Conservation (phyloP, 768 basidiomycete genomes). For the Trametes elegans region DNA sequence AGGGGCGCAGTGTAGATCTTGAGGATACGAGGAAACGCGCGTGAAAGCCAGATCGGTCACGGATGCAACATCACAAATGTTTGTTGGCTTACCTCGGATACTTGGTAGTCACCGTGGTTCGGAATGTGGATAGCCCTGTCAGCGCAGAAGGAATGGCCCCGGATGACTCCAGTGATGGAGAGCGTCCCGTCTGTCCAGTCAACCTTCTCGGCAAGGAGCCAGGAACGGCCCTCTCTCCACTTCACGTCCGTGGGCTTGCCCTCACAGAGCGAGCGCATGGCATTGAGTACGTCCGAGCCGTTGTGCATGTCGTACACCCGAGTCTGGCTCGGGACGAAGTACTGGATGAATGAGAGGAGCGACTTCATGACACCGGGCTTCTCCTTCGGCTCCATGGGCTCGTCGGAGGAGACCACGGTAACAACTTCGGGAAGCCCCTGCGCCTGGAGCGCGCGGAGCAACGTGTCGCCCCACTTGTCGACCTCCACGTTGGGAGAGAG, state of each 20-base stretch:
- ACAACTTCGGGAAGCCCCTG: constrained; percentile 88
- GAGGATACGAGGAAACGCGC: too few species aligned
- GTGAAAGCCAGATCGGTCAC: too few species aligned
- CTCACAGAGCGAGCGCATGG: constrained; percentile 78
- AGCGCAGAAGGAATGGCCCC: constrained; percentile 76
- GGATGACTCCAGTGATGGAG: constrained; percentile 77
- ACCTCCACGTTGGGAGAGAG: constrained; percentile 85
- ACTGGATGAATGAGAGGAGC: constrained; percentile 89
- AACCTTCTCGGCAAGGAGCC: constrained; percentile 68
- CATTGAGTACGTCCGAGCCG: constrained; percentile 64
- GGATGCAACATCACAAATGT: too few species aligned
- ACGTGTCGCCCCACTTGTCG: constrained; percentile 78
- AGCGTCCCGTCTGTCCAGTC: constrained; percentile 65
- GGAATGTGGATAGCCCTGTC: constrained; percentile 88
- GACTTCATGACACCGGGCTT: constrained; percentile 76
- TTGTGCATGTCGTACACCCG: constrained; percentile 72
- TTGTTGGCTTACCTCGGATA: constrained; percentile 56
- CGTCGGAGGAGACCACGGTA: constrained; percentile 58
- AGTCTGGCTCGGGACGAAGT: constrained; percentile 85
- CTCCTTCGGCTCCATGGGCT: constrained; percentile 56
- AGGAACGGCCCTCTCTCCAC: constrained; percentile 81
- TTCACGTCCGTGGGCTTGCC: constrained; percentile 76
- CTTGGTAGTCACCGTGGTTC: constrained; percentile 83
- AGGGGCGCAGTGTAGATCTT: constrained; percentile 74
- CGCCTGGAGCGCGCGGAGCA: constrained; percentile 83